phyloP scores from a whole-genome alignment of 306 rosid genomes.

The Ormosia semicastrata region DNA sequence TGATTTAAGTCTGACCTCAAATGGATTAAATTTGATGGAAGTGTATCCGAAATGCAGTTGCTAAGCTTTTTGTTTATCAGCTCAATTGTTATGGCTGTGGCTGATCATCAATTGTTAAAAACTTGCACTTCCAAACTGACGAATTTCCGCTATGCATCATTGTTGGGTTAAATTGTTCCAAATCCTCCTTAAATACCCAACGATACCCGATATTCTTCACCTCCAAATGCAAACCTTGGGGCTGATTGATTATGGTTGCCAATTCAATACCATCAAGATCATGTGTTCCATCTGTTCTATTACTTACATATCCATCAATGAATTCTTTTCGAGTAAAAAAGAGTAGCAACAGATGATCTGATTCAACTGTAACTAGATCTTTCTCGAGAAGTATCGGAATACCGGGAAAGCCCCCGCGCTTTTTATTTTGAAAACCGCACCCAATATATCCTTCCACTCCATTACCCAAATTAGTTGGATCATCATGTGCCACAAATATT shows the following conservation, averaged over 20 bases:
- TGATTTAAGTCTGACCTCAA: not conserved
- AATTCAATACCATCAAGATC: not conserved
- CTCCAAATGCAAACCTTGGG: not conserved
- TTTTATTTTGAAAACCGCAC: too few relatives aligned
- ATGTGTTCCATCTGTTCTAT: not conserved
- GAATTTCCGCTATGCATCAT: not conserved
- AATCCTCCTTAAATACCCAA: not conserved
- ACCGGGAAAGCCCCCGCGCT: too few relatives aligned
- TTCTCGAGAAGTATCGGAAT: not conserved
- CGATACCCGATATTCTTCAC: not conserved
- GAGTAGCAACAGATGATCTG: not conserved
- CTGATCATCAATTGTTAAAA: not conserved
- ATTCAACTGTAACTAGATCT: too few relatives aligned
- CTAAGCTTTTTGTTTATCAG: not conserved
- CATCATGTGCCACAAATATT: too few relatives aligned
- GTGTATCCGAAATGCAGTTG: not conserved
- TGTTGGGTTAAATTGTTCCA: not conserved
- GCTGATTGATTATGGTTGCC: rapidly evolving
- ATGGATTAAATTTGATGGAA: not conserved
- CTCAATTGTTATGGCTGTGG: not conserved
- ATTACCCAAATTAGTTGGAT: too few relatives aligned
- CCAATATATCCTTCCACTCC: too few relatives aligned
- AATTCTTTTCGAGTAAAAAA: not conserved
- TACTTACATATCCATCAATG: not conserved
- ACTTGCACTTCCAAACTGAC: not conserved